phyloP scores from a whole-genome alignment of 768 basidiomycete species.

The Boletus insuetus region DNA sequence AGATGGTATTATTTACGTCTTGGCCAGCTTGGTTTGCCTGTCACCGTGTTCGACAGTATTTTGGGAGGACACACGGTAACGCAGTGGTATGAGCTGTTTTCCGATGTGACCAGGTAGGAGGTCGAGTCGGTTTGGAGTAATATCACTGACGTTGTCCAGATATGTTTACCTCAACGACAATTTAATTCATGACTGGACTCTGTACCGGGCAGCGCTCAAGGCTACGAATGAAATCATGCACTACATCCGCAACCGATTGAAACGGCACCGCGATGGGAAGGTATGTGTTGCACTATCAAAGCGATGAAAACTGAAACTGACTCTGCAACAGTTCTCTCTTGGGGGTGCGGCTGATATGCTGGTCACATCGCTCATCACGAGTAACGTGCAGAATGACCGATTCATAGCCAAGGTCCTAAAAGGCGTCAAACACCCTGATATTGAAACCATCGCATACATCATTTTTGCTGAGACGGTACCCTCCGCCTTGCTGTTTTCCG shows the following conservation, averaged over 20 bases:
- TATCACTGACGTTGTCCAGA: slow-evolving; percentile 19
- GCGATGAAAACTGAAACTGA: neutral
- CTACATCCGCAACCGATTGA: slow-evolving; percentile 24
- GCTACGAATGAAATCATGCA: slow-evolving; percentile 26
- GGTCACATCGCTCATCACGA: slow-evolving; percentile 17
- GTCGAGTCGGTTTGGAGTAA: neutral
- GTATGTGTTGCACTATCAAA: slow-evolving; percentile 13
- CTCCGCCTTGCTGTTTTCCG: slow-evolving; percentile 53
- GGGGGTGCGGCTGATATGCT: slow-evolving; percentile 20
- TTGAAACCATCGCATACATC: slow-evolving; percentile 42
- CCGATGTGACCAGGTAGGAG: slow-evolving; percentile 39
- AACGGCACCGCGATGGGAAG: slow-evolving; percentile 13
- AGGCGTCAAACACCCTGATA: slow-evolving; percentile 4
- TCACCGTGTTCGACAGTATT: slow-evolving; percentile 33
- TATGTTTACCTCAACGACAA: slow-evolving; percentile 37
- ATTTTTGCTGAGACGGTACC: slow-evolving; percentile 56
- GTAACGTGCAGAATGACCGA: slow-evolving; percentile 22
- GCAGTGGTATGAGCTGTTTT: slow-evolving; percentile 48
- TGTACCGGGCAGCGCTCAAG: slow-evolving; percentile 25
- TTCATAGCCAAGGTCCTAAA: slow-evolving; percentile 19
- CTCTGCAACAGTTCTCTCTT: slow-evolving; percentile 15
- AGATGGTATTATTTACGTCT: neutral
- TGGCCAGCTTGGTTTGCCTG: slow-evolving; percentile 29
- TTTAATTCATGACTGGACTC: slow-evolving; percentile 31
- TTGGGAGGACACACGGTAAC: slow-evolving; percentile 41